Conservation (phyloP, 73 alveolate genomes). For the Blepharisma japonicum region DNA sequence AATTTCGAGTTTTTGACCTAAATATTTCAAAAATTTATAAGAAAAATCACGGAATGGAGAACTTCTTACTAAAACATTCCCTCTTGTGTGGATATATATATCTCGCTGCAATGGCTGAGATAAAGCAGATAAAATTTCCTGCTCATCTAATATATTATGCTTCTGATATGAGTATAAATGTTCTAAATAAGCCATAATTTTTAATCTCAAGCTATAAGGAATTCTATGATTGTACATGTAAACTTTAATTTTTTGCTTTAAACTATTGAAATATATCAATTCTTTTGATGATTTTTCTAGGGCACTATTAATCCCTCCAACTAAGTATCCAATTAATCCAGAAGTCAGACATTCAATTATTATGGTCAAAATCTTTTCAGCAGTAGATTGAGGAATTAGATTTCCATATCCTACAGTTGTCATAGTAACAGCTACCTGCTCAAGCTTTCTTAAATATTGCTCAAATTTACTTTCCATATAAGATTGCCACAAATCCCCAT, state of each 20-base stretch:
- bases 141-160: background rate
- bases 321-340: conserved; percentile 63
- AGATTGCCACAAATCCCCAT: conserved; percentile 37
- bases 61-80: background rate
- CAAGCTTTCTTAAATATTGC: conserved; percentile 52
- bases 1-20: conserved; percentile 27
- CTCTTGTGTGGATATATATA: background rate
- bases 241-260: conserved; percentile 34
- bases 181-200: conserved; percentile 54
- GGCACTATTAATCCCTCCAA: conserved; percentile 59
- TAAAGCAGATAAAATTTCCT: background rate
- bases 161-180: conserved; percentile 40
- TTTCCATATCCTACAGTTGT: conserved; percentile 80
- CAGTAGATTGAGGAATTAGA: conserved; percentile 46
- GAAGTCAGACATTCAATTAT: conserved; percentile 63
- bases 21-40: background rate
- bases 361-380: conserved; percentile 50
- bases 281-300: conserved; percentile 36
- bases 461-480: background rate
- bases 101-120: conserved; percentile 21
- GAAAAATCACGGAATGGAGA: background rate
- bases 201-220: conserved; percentile 37
- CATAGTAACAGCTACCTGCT: conserved; percentile 72
- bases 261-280: conserved; percentile 29
- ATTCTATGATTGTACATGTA: conserved; percentile 44